These are phyloP conservation scores for Mycena floridula DNA, from an alignment of 768 basidiomycete species.

Conservation along the genomic window DNA sequence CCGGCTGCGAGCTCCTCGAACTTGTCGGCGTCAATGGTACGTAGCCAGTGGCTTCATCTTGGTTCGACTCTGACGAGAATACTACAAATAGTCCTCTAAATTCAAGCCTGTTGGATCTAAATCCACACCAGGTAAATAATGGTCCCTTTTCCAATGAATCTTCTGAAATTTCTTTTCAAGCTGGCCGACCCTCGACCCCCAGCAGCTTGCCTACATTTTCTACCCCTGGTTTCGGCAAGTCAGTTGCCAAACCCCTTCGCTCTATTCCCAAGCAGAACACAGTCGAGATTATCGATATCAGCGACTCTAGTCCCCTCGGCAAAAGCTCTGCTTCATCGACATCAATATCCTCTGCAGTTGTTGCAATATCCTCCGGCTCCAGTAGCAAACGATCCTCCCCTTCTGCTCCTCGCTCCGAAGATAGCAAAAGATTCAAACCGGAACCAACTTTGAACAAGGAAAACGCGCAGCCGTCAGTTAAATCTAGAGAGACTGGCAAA, in stretches of 20 bases:
- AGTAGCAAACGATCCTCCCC: neutral
- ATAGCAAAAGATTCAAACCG: neutral
- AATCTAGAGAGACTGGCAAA: neutral
- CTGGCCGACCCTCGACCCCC: constrained; percentile 20
- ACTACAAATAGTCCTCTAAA: constrained; percentile 24
- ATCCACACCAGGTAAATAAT: constrained; percentile 2
- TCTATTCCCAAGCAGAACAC: constrained; percentile 11
- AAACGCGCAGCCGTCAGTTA: too few relatives aligned
- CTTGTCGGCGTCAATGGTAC: constrained; percentile 12
- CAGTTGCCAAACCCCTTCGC: constrained; percentile 9
- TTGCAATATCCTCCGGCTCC: neutral
- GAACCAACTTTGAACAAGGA: neutral
- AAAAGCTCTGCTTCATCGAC: neutral
- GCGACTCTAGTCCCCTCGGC: constrained; percentile 23
- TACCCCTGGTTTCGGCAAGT: constrained; percentile 37
- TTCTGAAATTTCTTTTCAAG: neutral
- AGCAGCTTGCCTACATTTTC: constrained; percentile 34
- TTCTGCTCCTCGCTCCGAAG: neutral
- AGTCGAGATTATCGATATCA: constrained; percentile 26
- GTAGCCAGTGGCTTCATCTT: constrained; percentile 13
- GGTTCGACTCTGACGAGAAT: too few relatives aligned
- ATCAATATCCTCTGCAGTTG: neutral
- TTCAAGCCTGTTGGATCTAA: constrained; percentile 36
- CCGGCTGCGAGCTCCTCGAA: too few relatives aligned
- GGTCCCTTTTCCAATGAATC: neutral